Base-by-base conservation (phyloP, 331 rosid species). In the Acacia concinna region DNA sequence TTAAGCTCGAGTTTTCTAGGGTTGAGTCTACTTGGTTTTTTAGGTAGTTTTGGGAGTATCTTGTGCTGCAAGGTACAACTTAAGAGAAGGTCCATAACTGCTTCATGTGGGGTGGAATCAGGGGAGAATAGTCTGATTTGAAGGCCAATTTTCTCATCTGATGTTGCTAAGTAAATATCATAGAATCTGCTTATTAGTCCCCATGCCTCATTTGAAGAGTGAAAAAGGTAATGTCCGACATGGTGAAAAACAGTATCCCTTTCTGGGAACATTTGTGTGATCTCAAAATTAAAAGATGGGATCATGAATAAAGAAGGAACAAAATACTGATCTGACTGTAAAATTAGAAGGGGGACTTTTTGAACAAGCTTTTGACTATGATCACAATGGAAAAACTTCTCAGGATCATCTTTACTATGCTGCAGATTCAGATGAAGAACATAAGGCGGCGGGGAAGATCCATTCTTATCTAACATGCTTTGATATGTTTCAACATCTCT, bases 141-240 rank as follows among this genome's bases (percentile, higher is more conserved):
- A 70, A 88, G 85, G n/a, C 90, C 89, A 56, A 88, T 77, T 59
- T 81, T 79, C 81, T 81, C 84, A 66, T 84, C 87, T 49, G 85
- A 81, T 72, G 68, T 79, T 4, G 78, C 77, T 11, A 86, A 70
- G 79, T 84, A 84, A 35, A 87, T 82, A 54, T 86, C 37, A 57
- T 27, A 57, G 34, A 57, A 57, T 34, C 4, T 25, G 7, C 34
- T 57, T 18, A 57, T 57, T 34, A 57, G 27, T 57, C 12, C 12
- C 34, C 65, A 57, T 27, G 65, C 65, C 11, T 1, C 34, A 25
- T 57, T 12, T 57, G 65, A 57, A 25, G 65, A 20, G 8, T 25
- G 65, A 25, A 57, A 7, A 27, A 57, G 35, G 1, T 25, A 27
- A 34, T 25, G 18, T 57, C 65, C 20, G 4, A 57, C 20, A 25